These are phyloP conservation scores for Lenwebbia sp. DNA, from an alignment of 345 rosid genomes.

Conservation along the genomic window DNA sequence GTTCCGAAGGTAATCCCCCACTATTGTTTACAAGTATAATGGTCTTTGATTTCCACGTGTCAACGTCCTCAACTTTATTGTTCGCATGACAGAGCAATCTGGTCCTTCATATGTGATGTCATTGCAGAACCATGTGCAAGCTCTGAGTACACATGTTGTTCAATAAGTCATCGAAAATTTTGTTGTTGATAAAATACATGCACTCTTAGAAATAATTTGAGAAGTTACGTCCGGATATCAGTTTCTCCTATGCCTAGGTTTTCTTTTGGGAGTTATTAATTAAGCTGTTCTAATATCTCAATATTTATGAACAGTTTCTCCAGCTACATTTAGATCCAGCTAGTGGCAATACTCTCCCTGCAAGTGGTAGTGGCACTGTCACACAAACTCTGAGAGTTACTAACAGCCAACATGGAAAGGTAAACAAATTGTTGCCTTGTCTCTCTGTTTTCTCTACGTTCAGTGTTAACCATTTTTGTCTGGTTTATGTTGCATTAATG, in stretches of 20 bases:
- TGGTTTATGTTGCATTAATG: background rate
- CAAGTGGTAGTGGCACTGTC: conserved; percentile 46
- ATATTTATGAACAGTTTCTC: conserved; percentile 59
- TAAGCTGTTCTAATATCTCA: background rate
- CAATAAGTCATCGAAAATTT: background rate
- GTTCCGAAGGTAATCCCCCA: conserved; percentile 77
- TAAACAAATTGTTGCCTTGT: conserved; percentile 6
- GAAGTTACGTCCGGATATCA: background rate
- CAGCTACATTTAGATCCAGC: conserved; percentile 94
- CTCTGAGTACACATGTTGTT: background rate
- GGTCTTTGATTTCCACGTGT: background rate
- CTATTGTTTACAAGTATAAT: background rate
- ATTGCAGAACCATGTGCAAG: background rate
- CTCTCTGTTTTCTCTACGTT: background rate
- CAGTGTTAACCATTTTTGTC: background rate
- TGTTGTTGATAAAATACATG: background rate
- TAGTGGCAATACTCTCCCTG: conserved; percentile 61
- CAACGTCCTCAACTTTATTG: background rate
- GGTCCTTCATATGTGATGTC: background rate
- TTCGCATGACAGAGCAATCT: background rate
- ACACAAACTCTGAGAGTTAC: conserved; percentile 65
- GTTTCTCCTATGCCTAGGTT: background rate
- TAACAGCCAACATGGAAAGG: conserved; percentile 99
- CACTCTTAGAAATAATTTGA: background rate
- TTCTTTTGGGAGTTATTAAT: background rate